These are phyloP conservation scores for Hyphodiscus sp. DNA, from an alignment of 2,329 filamentous ascomycete genomes.

Conservation along the genomic window DNA sequence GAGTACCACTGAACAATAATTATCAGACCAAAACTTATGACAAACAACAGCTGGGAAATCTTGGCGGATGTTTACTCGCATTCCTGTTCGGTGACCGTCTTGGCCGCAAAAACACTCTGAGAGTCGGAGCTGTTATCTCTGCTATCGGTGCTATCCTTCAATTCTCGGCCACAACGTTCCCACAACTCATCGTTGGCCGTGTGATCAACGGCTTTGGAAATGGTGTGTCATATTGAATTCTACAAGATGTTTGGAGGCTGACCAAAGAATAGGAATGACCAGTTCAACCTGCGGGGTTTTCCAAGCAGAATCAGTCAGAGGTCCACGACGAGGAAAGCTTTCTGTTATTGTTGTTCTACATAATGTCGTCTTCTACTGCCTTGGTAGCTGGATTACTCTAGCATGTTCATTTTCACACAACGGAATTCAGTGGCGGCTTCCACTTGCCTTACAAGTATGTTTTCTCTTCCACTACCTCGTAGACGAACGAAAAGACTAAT, in stretches of 20 bases:
- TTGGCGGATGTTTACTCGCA: conserved; percentile 14
- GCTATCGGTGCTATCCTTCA: conserved; percentile 39
- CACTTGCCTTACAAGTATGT: conserved; percentile 39
- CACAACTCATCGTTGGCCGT: conserved; percentile 46
- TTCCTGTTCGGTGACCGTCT: conserved; percentile 17
- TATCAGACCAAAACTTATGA: neutral
- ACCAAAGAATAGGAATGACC: conserved; percentile 6
- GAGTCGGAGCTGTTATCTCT: conserved; percentile 11
- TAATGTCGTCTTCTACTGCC: conserved; percentile 52
- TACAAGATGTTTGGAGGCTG: neutral
- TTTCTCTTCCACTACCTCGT: conserved; percentile 25
- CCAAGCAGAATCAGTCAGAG: conserved; percentile 16
- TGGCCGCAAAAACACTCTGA: conserved; percentile 15
- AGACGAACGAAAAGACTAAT: neutral
- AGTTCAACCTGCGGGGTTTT: conserved; percentile 17
- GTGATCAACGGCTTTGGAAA: conserved; percentile 43
- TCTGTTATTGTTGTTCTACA: conserved; percentile 36
- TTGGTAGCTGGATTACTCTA: conserved; percentile 31
- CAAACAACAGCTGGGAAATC: conserved; percentile 11
- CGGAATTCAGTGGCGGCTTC: conserved; percentile 45
- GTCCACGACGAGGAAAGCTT: conserved; percentile 16
- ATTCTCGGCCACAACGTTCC: conserved; percentile 34
- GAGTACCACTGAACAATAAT: conserved; percentile 14
- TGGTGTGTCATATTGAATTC: conserved; percentile 35
- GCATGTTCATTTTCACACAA: conserved; percentile 24